Conservation (phyloP, 2,329 filamentous ascomycete species). For the Herpotrichia juniperi region DNA sequence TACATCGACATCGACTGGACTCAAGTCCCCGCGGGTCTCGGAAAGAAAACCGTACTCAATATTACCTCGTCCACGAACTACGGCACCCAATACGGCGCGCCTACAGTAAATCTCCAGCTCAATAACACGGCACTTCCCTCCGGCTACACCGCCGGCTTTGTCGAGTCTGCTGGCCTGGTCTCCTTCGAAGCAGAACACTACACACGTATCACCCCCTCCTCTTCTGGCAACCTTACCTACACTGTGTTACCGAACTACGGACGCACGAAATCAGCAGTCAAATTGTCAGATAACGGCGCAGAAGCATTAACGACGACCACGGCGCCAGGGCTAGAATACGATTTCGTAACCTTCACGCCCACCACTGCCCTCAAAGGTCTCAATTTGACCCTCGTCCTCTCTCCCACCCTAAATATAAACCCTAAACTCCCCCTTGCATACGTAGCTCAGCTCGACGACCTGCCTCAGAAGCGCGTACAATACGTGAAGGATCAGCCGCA, state of each 20-base stretch:
- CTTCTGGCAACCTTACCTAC: conserved; percentile 34
- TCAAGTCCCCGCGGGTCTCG: conserved; percentile 29
- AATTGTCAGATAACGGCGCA: conserved; percentile 33
- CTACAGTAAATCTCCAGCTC: conserved; percentile 37
- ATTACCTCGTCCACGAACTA: conserved; percentile 43
- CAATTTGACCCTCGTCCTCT: conserved; percentile 50
- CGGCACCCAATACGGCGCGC: conserved; percentile 42
- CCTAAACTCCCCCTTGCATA: conserved; percentile 58
- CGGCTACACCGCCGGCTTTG: conserved; percentile 40
- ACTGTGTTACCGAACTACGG: conserved; percentile 42
- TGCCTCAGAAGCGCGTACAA: conserved; percentile 45
- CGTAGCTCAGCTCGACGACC: conserved; percentile 56
- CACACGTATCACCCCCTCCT: conserved; percentile 32
- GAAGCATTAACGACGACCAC: conserved; percentile 33
- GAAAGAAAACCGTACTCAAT: conserved; percentile 39
- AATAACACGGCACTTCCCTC: conserved; percentile 43
- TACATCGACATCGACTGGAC: conserved; percentile 47
- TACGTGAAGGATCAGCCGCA: conserved; percentile 51
- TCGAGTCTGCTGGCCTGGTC: conserved; percentile 41
- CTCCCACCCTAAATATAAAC: conserved; percentile 57
- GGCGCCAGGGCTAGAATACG: conserved; percentile 43
- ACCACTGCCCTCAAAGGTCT: conserved; percentile 37
- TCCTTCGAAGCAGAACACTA: conserved; percentile 48
- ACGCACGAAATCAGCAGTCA: conserved; percentile 43
- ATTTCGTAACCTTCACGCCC: conserved; percentile 44